Base-by-base conservation (phyloP, 176 grass and related monocot species). In the Poa annua region DNA sequence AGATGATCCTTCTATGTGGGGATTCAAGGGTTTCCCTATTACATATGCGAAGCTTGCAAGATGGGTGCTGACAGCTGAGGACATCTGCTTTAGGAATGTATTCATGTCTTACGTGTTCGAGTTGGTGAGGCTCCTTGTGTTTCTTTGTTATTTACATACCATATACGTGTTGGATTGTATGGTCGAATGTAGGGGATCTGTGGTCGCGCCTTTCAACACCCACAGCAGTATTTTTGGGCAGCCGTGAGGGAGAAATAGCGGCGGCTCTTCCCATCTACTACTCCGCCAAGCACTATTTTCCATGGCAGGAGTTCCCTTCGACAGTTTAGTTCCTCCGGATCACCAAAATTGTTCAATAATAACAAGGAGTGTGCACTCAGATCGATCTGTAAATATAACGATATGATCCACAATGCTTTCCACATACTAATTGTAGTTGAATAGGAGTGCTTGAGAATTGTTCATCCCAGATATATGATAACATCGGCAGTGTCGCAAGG, bases 1-100 rank as follows among this genome's bases (percentile, higher is more conserved):
- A 79, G 96, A 99, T 87, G 93, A 99, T 20, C 96, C 93, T 0
- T 84, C 96, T 74, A 87, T 99, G 87, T 99, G 96, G 96, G 96
- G 93, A 11, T 99, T 99, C 77, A 99, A 96, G 65, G 91, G 92
- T 88, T 99, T 99, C 49, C 91, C 93, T 70, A 87, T 66, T 62
- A 71, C 67, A 1, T 83, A 99, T 92, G 80, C 91, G 71, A 92
- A 88, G 54, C 78, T 96, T 73, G 87, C 59, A 86, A 90, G 96
- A 81, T 99, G 91, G 91, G 92, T 93, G 71, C 84, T 99, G 51
- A 75, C 91, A 59, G 96, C 93, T 69, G 93, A 99, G 84, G 93
- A 99, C 39, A 99, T 96, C 73, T 99, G 93, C 91, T 99, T 99
- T 87, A 96, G 82, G 85, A 99, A 99, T 82, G 66, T 76, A 45